phyloP scores from a whole-genome alignment of 108 stramenopile species.

The Nitzschia sp. region DNA sequence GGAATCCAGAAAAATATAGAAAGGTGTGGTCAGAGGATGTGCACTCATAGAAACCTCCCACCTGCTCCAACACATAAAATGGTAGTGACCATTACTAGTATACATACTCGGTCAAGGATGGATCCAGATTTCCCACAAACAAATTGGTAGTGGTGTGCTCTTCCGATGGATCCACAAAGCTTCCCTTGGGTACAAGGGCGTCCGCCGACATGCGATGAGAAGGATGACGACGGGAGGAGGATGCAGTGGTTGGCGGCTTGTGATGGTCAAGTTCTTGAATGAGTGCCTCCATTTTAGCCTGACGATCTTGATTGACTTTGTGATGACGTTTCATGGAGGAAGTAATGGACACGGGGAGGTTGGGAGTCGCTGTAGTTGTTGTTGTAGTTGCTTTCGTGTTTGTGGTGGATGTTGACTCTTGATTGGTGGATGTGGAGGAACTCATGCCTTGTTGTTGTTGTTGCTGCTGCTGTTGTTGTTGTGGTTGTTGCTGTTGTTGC shows the following conservation, averaged over 20 bases:
- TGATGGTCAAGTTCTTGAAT: conserved; percentile 56
- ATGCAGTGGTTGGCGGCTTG: neutral
- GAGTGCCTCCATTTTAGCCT: conserved; percentile 79
- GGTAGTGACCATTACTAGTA: conserved; percentile 18
- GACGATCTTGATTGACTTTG: conserved; percentile 44
- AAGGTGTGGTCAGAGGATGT: neutral
- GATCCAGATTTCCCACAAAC: conserved; percentile 87
- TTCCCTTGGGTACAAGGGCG: conserved; percentile 52
- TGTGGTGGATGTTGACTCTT: neutral
- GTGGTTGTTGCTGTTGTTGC: neutral
- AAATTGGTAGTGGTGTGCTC: conserved; percentile 82
- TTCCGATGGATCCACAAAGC: conserved; percentile 69
- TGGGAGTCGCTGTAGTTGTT: neutral
- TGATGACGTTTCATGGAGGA: conserved; percentile 69
- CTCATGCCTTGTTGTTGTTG: no score
- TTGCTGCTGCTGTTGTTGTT: no score
- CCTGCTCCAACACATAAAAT: no score
- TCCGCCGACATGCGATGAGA: neutral
- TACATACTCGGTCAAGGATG: conserved; percentile 84
- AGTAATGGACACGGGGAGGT: conserved; percentile 28
- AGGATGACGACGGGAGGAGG: conserved; percentile 30
- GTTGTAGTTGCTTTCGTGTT: neutral
- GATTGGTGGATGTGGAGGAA: conserved; percentile 1
- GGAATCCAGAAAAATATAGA: neutral
- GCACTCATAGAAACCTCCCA: no score